These are phyloP conservation scores for Russula virescens DNA, from an alignment of 768 basidiomycete species.

Conservation along the genomic window DNA sequence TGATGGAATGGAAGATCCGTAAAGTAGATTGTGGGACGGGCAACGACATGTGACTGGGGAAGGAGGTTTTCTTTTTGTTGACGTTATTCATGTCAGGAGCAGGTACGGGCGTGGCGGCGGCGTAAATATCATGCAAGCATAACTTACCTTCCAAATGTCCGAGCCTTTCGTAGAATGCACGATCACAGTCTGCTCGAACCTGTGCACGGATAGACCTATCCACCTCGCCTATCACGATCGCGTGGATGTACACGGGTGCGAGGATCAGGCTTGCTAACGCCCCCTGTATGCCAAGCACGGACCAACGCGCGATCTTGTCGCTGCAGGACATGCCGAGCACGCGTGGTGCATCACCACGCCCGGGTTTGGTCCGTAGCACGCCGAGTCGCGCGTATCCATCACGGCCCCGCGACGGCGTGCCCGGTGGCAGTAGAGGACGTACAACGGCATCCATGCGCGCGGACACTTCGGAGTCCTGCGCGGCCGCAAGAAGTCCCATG, in stretches of 20 bases:
- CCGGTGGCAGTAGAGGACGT: conserved; percentile 31
- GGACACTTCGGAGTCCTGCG: conserved; percentile 73
- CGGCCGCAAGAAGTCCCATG: conserved; percentile 64
- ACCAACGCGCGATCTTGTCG: conserved; percentile 91
- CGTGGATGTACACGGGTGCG: conserved; percentile 57
- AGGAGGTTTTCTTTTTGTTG: no score
- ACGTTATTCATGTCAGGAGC: background rate
- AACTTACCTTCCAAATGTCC: conserved; percentile 36
- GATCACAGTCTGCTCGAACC: conserved; percentile 56
- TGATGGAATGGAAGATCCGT: conserved; percentile 56
- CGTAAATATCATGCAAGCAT: conserved; percentile 14
- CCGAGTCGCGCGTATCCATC: conserved; percentile 71
- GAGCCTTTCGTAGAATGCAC: conserved; percentile 62
- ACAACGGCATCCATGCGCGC: conserved; percentile 52
- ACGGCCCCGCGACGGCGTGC: conserved; percentile 60
- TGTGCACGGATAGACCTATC: conserved; percentile 33
- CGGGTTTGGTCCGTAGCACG: conserved; percentile 88
- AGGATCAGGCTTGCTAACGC: conserved; percentile 56
- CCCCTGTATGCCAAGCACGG: conserved; percentile 79
- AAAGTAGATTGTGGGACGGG: conserved; percentile 50
- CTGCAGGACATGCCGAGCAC: conserved; percentile 89
- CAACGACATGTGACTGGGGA: conserved; percentile 43
- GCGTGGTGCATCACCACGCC: conserved; percentile 80
- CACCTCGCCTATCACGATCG: conserved; percentile 72
- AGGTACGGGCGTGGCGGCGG: no score